Conservation (phyloP, 768 basidiomycete genomes). For the Tricholoma hemisulphureum region DNA sequence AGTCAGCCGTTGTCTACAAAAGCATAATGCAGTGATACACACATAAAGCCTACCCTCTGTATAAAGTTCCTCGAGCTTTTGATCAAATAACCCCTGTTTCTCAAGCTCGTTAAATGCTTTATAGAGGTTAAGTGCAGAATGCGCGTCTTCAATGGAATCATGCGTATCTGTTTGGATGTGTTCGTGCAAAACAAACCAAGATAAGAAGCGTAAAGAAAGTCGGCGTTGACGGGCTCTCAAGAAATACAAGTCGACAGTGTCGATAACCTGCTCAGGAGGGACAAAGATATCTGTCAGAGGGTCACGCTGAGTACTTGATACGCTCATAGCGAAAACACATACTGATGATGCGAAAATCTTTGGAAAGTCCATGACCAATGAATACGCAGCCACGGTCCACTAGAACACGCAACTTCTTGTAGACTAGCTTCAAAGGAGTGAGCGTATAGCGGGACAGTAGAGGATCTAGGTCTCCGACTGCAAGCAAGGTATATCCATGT, state of each 20-base stretch:
- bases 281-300: slow-evolving; percentile 80
- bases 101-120: slow-evolving; percentile 79
- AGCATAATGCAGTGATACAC: slow-evolving; percentile 23
- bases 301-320: slow-evolving; percentile 1
- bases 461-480: slow-evolving; percentile 93
- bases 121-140: slow-evolving; percentile 81
- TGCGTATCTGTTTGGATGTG: slow-evolving; percentile 93
- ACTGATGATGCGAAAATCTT: slow-evolving; percentile 99
- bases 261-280: slow-evolving; percentile 92
- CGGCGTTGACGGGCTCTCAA: slow-evolving; percentile 77
- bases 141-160: slow-evolving; percentile 98
- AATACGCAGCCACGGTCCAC: slow-evolving; percentile 96
- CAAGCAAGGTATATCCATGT: slow-evolving; percentile 6
- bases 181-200: slow-evolving; percentile 90
- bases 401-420: slow-evolving; percentile 91
- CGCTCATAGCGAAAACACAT: slow-evolving; percentile 27
- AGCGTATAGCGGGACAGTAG: slow-evolving; percentile 79
- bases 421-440: slow-evolving; percentile 95
- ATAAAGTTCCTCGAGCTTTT: slow-evolving; percentile 84
- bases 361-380: slow-evolving; percentile 94
- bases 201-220: slow-evolving; percentile 86
- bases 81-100: slow-evolving; percentile 74
- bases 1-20: background rate
- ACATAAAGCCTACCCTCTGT: slow-evolving; percentile 75
- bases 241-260: slow-evolving; percentile 97